phyloP scores from a whole-genome alignment of 805 yeast genomes.

The Suhomyces prunicola region DNA sequence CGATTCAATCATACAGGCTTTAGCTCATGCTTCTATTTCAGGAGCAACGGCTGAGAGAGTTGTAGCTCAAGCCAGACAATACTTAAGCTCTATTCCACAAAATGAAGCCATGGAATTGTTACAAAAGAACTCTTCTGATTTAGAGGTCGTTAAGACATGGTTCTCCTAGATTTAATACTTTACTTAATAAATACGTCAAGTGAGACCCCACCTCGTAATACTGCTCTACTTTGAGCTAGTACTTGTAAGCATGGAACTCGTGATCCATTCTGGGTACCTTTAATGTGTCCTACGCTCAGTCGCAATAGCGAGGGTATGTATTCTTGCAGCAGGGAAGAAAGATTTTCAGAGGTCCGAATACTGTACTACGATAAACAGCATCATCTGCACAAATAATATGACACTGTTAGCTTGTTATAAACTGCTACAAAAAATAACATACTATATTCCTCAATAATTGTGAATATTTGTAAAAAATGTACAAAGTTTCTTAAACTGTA shows the following conservation, averaged over 20 bases:
- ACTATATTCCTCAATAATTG: not conserved
- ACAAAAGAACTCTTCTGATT: slow-evolving; percentile 58
- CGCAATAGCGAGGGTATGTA: not conserved
- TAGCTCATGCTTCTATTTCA: slow-evolving; percentile 59
- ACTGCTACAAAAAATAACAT: not conserved
- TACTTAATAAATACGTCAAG: not conserved
- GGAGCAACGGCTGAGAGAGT: slow-evolving; percentile 72
- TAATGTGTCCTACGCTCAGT: not conserved
- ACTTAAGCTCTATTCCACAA: slow-evolving; percentile 65
- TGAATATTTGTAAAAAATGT: not conserved
- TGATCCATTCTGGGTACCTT: not conserved
- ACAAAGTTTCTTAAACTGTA: not conserved
- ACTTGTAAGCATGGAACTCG: not conserved
- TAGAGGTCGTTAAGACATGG: slow-evolving; percentile 59
- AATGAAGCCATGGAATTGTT: slow-evolving; percentile 63
- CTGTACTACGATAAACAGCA: not conserved
- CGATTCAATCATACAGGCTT: slow-evolving; percentile 70
- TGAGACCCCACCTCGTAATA: not conserved
- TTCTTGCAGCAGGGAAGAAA: not conserved
- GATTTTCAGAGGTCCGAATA: not conserved
- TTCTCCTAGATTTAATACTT: slow-evolving; percentile 30
- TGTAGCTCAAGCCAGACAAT: slow-evolving; percentile 58
- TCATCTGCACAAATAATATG: not conserved
- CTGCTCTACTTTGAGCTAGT: not conserved
- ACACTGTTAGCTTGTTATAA: not conserved